Conservation (phyloP, 129 eudicot genomes). For the Apium graveolens region DNA sequence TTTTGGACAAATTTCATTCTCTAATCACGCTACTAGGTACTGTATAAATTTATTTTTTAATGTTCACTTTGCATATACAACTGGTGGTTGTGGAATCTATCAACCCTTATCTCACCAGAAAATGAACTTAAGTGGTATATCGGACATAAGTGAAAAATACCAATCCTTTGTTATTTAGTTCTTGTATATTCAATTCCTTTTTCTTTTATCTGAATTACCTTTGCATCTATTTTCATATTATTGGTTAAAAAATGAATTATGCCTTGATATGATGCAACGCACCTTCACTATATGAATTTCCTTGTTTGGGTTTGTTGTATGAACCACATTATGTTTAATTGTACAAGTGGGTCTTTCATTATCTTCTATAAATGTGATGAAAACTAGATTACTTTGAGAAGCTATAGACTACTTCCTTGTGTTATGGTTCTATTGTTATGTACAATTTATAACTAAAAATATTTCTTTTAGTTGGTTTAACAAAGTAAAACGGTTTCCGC, state of each 20-base stretch:
- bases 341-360: neutral
- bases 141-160: neutral
- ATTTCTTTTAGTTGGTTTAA: neutral
- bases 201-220: neutral
- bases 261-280: neutral
- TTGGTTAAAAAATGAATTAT: neutral
- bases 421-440: neutral
- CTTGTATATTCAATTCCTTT: neutral
- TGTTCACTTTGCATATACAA: slow-evolving; percentile 11
- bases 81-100: slow-evolving; percentile 96
- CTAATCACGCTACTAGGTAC: no score
- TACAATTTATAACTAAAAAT: neutral
- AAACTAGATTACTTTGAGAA: neutral
- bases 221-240: neutral
- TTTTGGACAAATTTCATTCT: neutral
- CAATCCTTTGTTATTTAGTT: neutral
- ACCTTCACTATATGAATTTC: neutral
- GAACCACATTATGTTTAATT: neutral
- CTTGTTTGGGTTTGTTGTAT: neutral
- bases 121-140: slow-evolving; percentile 23
- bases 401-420: neutral
- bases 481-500: no score
- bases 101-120: slow-evolving; percentile 69
- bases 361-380: neutral
- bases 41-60: no score